A percentile compares a stretch with the other conserved stretches of the same genome.
Evolutionary conservation across 345 rosid species (phyloP).

Genomic region (Conringia planisiliqua): DNA sequence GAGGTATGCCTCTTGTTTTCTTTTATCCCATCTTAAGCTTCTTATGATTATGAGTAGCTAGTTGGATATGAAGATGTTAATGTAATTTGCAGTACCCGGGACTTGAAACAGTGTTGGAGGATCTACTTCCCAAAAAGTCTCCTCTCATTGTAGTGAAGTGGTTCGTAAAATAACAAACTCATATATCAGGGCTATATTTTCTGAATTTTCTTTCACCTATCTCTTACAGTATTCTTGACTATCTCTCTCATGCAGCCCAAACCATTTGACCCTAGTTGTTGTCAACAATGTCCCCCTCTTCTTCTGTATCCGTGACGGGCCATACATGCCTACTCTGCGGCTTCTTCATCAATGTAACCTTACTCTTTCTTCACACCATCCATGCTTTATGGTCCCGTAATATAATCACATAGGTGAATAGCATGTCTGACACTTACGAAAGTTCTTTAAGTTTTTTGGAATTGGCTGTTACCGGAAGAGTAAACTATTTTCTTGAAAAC

Average conservation of each 20-base stretch:
- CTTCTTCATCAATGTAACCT: slow-evolving; percentile 92
- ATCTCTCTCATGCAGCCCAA: slow-evolving; percentile 60
- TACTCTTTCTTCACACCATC: slow-evolving; percentile 7
- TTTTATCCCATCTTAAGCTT: not conserved
- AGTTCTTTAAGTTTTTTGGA: not conserved
- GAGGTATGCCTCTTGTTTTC: slow-evolving; percentile 50
- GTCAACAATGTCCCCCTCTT: slow-evolving; percentile 91
- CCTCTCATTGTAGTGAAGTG: slow-evolving; percentile 90
- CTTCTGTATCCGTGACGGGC: slow-evolving; percentile 95
- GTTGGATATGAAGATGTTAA: not conserved
- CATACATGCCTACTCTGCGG: slow-evolving; percentile 96
- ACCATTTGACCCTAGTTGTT: slow-evolving; percentile 88
- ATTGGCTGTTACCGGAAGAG: not conserved
- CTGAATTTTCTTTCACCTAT: not conserved
- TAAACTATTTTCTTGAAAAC: not conserved
- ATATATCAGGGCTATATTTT: slow-evolving; percentile 5
- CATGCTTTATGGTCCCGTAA: slow-evolving; percentile 1
- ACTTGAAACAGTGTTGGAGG: slow-evolving; percentile 87
- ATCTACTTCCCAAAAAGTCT: slow-evolving; percentile 92
- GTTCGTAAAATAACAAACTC: slow-evolving; percentile 39
- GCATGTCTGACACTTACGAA: not conserved
- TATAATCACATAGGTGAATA: not conserved
- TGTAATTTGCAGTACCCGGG: slow-evolving; percentile 75
- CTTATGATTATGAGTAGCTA: not conserved
- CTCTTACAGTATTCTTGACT: not conserved